Evolutionary conservation across 495 filamentous ascomycete species (phyloP), one percentile per base, ranked within the genome.

Genomic region (Glutinoglossum americanum): DNA sequence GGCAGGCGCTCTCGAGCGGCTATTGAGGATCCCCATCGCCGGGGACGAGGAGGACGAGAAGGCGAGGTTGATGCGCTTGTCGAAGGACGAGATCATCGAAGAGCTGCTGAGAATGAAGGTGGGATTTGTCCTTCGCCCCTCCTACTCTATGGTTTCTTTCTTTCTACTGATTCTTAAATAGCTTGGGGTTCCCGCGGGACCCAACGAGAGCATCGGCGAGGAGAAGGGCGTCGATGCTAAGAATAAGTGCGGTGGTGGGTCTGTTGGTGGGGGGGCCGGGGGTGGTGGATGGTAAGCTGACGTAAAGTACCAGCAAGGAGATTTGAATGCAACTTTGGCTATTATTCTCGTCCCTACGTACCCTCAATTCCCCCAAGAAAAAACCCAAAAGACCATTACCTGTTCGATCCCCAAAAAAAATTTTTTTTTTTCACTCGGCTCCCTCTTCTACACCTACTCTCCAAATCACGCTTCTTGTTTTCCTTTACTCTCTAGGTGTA

Each of bases 61-160:
- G 37, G 54, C 33, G 59, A 56, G 51, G 19, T 28, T 64, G 57
- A 25, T 56, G 32, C 55, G 47, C 10, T 26, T 68, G 58, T 59
- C 64, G 23, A 64, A 63, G 47, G 58, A 66, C 48, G 51, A 64
- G 55, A 55, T 68, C n/a, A 57, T 68, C 17, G 62, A 64, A 41
- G 57, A 63, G 62, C 19, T 65, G 33, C 49, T 64, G 59, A 44
- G 35, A 23, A 32, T 59, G 45, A 41, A 41, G 37, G 37, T 41
- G 13, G 17, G 53, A 23, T 3, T 41, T 41, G 5, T 11, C 37
- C 5, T 13, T 7, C 37, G 17, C 13, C 13, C 13, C 7, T 17
- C 17, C 8, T 35, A 11, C 7, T 13, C 5, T 17, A 41, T 41
- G 3, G 8, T 13, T 13, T 17, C 15, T 41, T 41, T 9, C 13